Evolutionary conservation across 805 yeast genomes (phyloP).

Genomic region (Debaryomyces maramus): DNA sequence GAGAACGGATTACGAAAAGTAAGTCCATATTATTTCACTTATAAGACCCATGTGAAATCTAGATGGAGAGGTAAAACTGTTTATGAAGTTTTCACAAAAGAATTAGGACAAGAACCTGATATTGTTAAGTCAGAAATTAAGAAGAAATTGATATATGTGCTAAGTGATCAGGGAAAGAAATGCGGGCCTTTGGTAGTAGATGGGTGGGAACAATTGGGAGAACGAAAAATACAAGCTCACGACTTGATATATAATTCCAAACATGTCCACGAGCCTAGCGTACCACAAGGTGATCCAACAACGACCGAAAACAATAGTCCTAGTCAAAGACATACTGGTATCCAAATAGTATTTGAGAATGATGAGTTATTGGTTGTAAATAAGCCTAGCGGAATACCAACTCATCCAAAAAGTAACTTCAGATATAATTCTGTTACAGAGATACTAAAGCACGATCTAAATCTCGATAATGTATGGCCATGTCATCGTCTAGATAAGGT

Average conservation of each 20-base stretch:
- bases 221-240: conserved; percentile 16
- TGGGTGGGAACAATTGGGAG: conserved; percentile 20
- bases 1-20: conserved; percentile 38
- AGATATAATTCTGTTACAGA: conserved; percentile 44
- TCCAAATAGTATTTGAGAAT: conserved; percentile 36
- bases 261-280: conserved; percentile 50
- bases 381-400: conserved; percentile 55
- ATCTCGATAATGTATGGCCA: conserved; percentile 35
- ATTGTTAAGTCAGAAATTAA: conserved; percentile 26
- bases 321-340: conserved; percentile 2
- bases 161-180: conserved; percentile 20
- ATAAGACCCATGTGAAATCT: conserved; percentile 34
- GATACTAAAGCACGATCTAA: conserved; percentile 34
- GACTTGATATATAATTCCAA: conserved; percentile 29
- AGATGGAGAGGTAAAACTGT: conserved; percentile 39
- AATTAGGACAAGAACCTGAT: conserved; percentile 32
- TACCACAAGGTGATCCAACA: conserved; percentile 16
- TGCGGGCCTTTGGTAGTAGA: conserved; percentile 14
- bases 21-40: conserved; percentile 32
- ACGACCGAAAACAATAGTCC: not conserved
- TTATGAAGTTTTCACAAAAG: conserved; percentile 29
- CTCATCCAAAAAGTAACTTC: conserved; percentile 52
- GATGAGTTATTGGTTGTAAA: conserved; percentile 42
- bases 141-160: conserved; percentile 25
- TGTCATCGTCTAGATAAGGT: conserved; percentile 52